These are phyloP conservation scores for Lachancea mirantina DNA, from an alignment of 805 yeast genomes.

Conservation along the genomic window DNA sequence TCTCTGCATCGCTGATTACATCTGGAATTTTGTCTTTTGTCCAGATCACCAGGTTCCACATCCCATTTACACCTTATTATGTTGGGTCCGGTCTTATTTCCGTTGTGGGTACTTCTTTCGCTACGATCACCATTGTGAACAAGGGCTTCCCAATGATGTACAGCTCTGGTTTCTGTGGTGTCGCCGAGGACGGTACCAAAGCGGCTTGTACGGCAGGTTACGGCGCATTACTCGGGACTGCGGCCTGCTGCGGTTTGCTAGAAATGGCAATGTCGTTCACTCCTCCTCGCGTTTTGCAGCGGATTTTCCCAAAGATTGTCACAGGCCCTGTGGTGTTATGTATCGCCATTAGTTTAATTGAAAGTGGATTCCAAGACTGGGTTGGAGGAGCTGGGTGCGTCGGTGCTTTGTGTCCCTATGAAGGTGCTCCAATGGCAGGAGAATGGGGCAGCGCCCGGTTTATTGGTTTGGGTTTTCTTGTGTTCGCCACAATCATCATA, in stretches of 20 bases:
- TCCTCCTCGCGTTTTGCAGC: conserved; percentile 66
- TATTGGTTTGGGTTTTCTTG: conserved; percentile 81
- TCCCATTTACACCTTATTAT: conserved; percentile 64
- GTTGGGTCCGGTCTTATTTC: conserved; percentile 85
- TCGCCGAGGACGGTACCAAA: conserved; percentile 52
- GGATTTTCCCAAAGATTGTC: conserved; percentile 79
- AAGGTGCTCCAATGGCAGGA: conserved; percentile 46
- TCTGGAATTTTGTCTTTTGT: conserved; percentile 64
- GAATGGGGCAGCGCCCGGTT: conserved; percentile 85
- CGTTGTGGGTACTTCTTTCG: conserved; percentile 87
- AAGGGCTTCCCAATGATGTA: conserved; percentile 81
- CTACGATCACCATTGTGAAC: conserved; percentile 74
- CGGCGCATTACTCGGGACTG: conserved; percentile 79
- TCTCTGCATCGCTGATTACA: conserved; percentile 63
- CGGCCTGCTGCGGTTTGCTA: conserved; percentile 66
- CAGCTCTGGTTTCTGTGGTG: conserved; percentile 57
- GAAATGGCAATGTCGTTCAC: conserved; percentile 68
- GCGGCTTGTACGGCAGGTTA: conserved; percentile 87
- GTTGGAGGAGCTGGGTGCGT: conserved; percentile 77
- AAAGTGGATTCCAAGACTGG: conserved; percentile 76
- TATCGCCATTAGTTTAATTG: conserved; percentile 66
- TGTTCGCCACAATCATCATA: conserved; percentile 62
- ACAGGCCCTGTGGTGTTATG: conserved; percentile 89
- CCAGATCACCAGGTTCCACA: conserved; percentile 76
- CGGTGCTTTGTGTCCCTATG: conserved; percentile 40